phyloP scores from a whole-genome alignment of 208 protist species.

The Entamoeba dispar region DNA sequence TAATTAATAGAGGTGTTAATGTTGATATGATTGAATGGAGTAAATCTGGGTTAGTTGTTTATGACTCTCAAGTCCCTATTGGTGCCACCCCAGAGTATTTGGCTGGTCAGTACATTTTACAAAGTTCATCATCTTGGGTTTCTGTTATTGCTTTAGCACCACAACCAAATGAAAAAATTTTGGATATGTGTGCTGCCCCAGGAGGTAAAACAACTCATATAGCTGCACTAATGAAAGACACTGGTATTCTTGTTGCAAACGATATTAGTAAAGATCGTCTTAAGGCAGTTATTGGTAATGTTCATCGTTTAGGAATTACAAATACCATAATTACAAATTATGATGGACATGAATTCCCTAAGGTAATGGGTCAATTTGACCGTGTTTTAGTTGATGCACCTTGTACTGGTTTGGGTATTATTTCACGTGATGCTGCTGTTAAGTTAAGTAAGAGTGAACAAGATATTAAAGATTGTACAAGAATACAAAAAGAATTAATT shows the following conservation, averaged over 20 bases:
- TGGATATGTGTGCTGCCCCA: constrained; percentile 92
- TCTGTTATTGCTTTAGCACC: constrained; percentile 82
- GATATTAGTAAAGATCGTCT: constrained; percentile 73
- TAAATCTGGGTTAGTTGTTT: constrained; percentile 87
- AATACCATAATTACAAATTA: constrained; percentile 12
- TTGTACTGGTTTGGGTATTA: constrained; percentile 90
- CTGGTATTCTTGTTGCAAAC: constrained; percentile 85
- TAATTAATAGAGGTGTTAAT: constrained; percentile 80
- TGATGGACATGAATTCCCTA: constrained; percentile 16
- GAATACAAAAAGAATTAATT: constrained; percentile 81
- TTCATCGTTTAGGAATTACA: constrained; percentile 63
- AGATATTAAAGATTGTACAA: constrained; percentile 60
- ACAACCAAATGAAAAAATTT: constrained; percentile 58
- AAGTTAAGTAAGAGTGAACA: constrained; percentile 60
- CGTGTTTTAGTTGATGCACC: constrained; percentile 84
- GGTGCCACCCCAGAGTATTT: constrained; percentile 95
- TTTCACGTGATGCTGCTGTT: constrained; percentile 79
- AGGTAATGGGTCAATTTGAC: constrained; percentile 41
- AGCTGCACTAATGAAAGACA: constrained; percentile 83
- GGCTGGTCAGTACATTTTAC: constrained; percentile 90
- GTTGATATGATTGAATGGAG: constrained; percentile 75
- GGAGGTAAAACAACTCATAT: constrained; percentile 95
- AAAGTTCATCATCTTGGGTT: constrained; percentile 85
- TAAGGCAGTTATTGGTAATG: constrained; percentile 77
- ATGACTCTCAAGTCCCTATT: constrained; percentile 80